phyloP scores from a whole-genome alignment of 768 basidiomycete species.

The Psilocybe subaeruginosa region DNA sequence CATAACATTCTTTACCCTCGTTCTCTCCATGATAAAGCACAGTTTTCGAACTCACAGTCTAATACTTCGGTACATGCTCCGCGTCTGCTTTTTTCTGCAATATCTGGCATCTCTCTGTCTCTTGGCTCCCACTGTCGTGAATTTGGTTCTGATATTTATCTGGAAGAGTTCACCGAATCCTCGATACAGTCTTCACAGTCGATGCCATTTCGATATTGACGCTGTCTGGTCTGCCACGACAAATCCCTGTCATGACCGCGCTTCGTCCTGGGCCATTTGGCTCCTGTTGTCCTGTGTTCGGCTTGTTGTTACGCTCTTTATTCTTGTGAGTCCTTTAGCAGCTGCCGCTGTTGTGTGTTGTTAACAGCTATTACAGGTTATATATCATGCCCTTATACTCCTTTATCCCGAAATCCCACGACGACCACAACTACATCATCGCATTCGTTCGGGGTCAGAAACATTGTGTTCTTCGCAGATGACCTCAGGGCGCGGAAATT shows the following conservation, averaged over 20 bases:
- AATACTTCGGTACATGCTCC: slow-evolving; percentile 32
- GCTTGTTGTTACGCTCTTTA: slow-evolving; percentile 49
- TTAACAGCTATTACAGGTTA: slow-evolving; percentile 13
- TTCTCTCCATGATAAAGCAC: slow-evolving; percentile 43
- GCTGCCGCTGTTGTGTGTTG: neutral
- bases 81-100: slow-evolving; percentile 35
- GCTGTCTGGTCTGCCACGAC: slow-evolving; percentile 55
- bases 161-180: slow-evolving; percentile 49
- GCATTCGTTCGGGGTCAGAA: slow-evolving; percentile 22
- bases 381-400: slow-evolving; percentile 20
- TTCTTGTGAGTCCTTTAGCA: slow-evolving; percentile 50
- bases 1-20: slow-evolving; percentile 36
- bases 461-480: slow-evolving; percentile 11
- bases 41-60: slow-evolving; percentile 35
- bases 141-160: slow-evolving; percentile 53
- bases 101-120: slow-evolving; percentile 49
- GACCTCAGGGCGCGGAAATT: neutral
- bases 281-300: slow-evolving; percentile 54
- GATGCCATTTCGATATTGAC: slow-evolving; percentile 54
- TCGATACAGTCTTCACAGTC: slow-evolving; percentile 37
- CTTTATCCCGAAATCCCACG: slow-evolving; percentile 15
- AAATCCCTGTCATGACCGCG: slow-evolving; percentile 26
- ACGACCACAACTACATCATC: slow-evolving; percentile 18
- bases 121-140: slow-evolving; percentile 54
- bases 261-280: slow-evolving; percentile 56